Evolutionary conservation across 1,139 yeast species (phyloP), one percentile per base, ranked within the genome.

Genomic region (Insectozyma bohioensis): DNA sequence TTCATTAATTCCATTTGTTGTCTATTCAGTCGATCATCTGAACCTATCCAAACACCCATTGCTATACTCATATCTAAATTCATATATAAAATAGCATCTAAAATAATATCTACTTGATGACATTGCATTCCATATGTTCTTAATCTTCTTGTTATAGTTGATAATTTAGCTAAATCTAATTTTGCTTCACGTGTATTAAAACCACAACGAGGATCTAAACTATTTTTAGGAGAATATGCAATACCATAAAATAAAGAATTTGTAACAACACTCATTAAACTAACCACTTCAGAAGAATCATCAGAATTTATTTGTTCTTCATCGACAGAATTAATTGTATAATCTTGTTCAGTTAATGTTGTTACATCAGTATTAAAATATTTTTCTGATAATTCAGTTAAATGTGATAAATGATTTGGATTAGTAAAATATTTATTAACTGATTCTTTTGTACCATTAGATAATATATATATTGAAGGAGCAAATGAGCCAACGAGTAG

Each of bases 41-140:
- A 36, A 1, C 80, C 78, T 26, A 80, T 72, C 85, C 85, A 78
- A 2, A 82, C 72, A 1, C 88, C 88, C 49, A 81, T 51, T 0
- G 85, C 59, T 18, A 83, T 51, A 0, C 80, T 72, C 67, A 81
- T 65, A 42, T 79, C 69, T 25, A 80, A 51, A 14, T 69, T 59
- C 35, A 78, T 54, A 5, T 63, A 63, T 30, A 61, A 56, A 11
- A 83, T 75, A 0, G 85, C 74, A 12, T 73, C 71, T 30, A 83
- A 53, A 12, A 80, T 71, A 25, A 57, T 53, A 13, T 67, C 72
- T 1, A 72, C 69, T 48, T 80, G 87, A 26, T 68, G 55, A 45
- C 90, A 82, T 40, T 79, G 85, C 41, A 79, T 72, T 1, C 85
- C 84, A 46, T 77, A 79, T 5, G 77, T 67, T 42, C 82, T 63